phyloP scores from a whole-genome alignment of 139 green algal species.

The Medakamo hakoo region DNA sequence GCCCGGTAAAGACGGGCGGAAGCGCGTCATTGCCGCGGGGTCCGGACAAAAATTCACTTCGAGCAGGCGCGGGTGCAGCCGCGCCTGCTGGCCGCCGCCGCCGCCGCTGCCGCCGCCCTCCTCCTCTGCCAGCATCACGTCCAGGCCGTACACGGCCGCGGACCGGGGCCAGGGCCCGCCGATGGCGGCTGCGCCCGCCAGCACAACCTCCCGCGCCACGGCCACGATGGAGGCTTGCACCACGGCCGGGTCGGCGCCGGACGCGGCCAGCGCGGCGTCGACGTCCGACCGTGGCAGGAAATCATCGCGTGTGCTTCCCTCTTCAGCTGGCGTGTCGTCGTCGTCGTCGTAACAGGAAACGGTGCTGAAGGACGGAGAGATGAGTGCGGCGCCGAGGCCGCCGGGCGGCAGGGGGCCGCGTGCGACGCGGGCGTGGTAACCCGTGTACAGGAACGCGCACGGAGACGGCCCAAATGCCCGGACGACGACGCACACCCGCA shows the following conservation, averaged over 20 bases:
- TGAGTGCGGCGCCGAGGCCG: too few species aligned
- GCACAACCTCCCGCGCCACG: not conserved
- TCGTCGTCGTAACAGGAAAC: not conserved
- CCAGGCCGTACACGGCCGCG: constrained; percentile 2
- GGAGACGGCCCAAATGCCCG: not conserved
- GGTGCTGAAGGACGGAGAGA: not conserved
- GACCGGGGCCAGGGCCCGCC: constrained; percentile 2
- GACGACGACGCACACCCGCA: not conserved
- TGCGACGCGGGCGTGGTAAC: not conserved
- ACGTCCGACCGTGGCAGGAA: not conserved
- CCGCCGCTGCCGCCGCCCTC: not conserved
- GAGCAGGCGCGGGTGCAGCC: constrained; percentile 2
- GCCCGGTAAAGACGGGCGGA: not conserved
- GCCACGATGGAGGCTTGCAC: not conserved
- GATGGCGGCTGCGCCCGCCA: not conserved
- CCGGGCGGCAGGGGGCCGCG: too few species aligned
- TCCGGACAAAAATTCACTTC: constrained; percentile 6
- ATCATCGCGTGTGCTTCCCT: not conserved
- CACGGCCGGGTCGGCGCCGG: not conserved
- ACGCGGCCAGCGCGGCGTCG: not conserved
- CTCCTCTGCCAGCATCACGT: constrained; percentile 3
- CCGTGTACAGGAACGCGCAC: constrained; percentile 1
- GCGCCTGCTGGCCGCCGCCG: not conserved
- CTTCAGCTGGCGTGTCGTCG: not conserved
- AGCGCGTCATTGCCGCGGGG: not conserved